Conservation (phyloP, 345 rosid species). For the Erucastrum elatum region DNA sequence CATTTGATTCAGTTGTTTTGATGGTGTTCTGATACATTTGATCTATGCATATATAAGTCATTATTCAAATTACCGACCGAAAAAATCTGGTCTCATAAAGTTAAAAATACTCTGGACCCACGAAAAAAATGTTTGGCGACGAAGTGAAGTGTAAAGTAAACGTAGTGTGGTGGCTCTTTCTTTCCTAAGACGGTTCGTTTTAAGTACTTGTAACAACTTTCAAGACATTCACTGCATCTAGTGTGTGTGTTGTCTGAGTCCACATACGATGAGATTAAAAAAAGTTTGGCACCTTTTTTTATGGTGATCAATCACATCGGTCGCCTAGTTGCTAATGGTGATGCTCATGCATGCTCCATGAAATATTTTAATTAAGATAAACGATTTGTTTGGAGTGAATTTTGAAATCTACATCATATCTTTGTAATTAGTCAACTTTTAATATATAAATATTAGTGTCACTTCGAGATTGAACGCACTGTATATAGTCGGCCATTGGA, state of each 20-base stretch:
- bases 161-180: conserved; percentile 24
- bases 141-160: conserved; percentile 23
- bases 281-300: conserved; percentile 22
- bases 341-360: conserved; percentile 6
- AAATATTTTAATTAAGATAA: not conserved
- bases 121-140: conserved; percentile 31
- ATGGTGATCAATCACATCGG: conserved; percentile 31
- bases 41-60: too few relatives aligned
- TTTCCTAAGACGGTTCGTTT: conserved; percentile 12
- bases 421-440: not conserved
- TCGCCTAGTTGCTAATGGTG: conserved; percentile 11
- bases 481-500: not conserved
- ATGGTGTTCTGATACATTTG: too few relatives aligned
- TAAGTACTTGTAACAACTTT: not conserved
- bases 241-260: conserved; percentile 10
- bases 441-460: not conserved
- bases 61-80: too few relatives aligned
- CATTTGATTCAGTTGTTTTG: too few relatives aligned
- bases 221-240: conserved; percentile 38
- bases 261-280: not conserved
- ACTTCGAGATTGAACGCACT: not conserved
- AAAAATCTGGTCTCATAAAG: conserved; percentile 25
- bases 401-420: not conserved
- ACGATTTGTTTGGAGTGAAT: not conserved
- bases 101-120: conserved; percentile 7